These are phyloP conservation scores for Ampelomyces quisqualis DNA, from an alignment of 2,329 filamentous ascomycete species.

Conservation along the genomic window DNA sequence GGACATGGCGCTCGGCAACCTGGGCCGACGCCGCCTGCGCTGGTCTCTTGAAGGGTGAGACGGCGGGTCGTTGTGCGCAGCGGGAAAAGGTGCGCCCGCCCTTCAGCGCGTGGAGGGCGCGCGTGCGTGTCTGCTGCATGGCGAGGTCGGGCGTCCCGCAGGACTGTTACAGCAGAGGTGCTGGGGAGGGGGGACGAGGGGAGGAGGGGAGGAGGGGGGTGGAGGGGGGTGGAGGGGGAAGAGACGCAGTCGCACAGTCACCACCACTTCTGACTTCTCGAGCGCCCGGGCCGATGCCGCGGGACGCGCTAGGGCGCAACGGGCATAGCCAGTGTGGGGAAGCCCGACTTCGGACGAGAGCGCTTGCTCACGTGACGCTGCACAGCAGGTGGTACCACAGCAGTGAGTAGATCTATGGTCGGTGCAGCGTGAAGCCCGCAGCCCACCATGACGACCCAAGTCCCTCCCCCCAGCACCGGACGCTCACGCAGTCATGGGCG, in stretches of 20 bases:
- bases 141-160: slow-evolving; percentile 18
- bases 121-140: slow-evolving; percentile 42
- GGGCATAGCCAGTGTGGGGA: slow-evolving; percentile 2
- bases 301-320: neutral
- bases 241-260: slow-evolving; percentile 5
- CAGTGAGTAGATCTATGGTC: too few species aligned
- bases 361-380: neutral
- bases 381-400: neutral
- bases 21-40: slow-evolving; percentile 37
- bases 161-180: slow-evolving; percentile 14
- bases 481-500: slow-evolving; percentile 31
- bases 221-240: slow-evolving; percentile 1
- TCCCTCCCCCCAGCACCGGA: slow-evolving; percentile 8
- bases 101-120: slow-evolving; percentile 40
- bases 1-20: slow-evolving; percentile 43
- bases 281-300: neutral
- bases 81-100: slow-evolving; percentile 49
- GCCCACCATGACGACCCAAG: slow-evolving; percentile 12
- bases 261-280: slow-evolving; percentile 4
- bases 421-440: too few species aligned
- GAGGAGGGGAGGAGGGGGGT: slow-evolving; percentile 7
- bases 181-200: too few species aligned
- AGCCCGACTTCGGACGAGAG: slow-evolving; percentile 4
- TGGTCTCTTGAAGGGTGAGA: slow-evolving; percentile 48
- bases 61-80: slow-evolving; percentile 42